Evolutionary conservation across 2,329 filamentous ascomycete genomes (phyloP).

Genomic region (Venturia effusa): DNA sequence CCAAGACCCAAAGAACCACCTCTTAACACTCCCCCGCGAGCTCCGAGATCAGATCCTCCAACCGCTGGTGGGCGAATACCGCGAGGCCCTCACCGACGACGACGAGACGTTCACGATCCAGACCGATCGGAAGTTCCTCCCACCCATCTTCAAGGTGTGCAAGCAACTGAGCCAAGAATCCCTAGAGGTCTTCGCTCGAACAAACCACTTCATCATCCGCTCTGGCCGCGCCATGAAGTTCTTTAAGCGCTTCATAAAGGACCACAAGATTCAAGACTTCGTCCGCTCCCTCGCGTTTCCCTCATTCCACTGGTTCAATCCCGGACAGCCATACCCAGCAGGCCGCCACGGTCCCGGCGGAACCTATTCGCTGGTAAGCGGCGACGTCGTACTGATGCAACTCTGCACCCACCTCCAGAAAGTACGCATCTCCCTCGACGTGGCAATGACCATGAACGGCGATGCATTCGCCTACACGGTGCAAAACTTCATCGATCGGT

Average conservation of each 20-base stretch:
- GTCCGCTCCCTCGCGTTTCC: background rate
- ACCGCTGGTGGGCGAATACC: background rate
- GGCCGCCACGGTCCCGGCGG: background rate
- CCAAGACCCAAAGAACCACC: background rate
- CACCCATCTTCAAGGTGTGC: background rate
- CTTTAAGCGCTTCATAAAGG: background rate
- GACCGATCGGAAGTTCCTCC: background rate
- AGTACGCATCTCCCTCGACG: background rate
- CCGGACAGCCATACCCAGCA: background rate
- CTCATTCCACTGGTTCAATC: background rate
- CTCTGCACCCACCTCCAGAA: background rate
- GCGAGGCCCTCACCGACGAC: background rate
- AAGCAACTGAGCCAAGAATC: background rate
- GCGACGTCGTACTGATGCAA: background rate
- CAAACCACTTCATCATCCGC: background rate
- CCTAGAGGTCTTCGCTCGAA: background rate
- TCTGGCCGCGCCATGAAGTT: background rate
- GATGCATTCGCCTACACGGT: background rate
- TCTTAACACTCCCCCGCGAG: background rate
- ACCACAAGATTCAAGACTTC: background rate
- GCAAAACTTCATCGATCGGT: background rate
- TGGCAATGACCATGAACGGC: background rate
- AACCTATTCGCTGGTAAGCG: background rate
- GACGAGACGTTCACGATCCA: background rate
- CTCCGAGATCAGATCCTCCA: background rate